Evolutionary conservation across 2,329 filamentous ascomycete species (phyloP).

Genomic region (Microcyclospora tardicrescens): DNA sequence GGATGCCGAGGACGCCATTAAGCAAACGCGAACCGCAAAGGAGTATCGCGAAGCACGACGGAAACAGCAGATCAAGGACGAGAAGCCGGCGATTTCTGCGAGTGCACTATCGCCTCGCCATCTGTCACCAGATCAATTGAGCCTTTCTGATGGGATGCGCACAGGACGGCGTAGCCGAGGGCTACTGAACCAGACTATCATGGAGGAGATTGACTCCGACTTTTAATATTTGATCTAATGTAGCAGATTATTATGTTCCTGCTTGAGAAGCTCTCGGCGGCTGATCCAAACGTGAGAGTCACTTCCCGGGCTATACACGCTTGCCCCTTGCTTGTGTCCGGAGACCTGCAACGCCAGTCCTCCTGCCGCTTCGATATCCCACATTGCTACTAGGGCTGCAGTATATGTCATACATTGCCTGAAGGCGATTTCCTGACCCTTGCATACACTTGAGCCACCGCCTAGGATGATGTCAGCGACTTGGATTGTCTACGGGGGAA

Average conservation of each 20-base stretch:
- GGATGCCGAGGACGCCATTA: slow-evolving; percentile 6
- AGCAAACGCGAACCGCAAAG: slow-evolving; percentile 14
- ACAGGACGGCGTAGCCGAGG: slow-evolving; percentile 33
- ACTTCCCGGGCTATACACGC: slow-evolving; percentile 37
- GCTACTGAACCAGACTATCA: slow-evolving; percentile 53
- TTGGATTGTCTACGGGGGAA: neutral
- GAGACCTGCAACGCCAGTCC: slow-evolving; percentile 40
- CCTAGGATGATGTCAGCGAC: slow-evolving; percentile 16
- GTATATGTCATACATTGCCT: slow-evolving; percentile 38
- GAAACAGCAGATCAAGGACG: slow-evolving; percentile 11
- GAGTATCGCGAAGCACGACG: slow-evolving; percentile 22
- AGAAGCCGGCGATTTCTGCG: slow-evolving; percentile 8
- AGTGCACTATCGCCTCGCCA: slow-evolving; percentile 6
- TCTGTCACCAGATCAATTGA: slow-evolving; percentile 4
- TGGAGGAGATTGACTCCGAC: slow-evolving; percentile 55
- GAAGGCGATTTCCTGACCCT: slow-evolving; percentile 39
- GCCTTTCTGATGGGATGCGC: slow-evolving; percentile 17
- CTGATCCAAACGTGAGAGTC: slow-evolving; percentile 44
- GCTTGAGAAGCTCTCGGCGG: slow-evolving; percentile 8
- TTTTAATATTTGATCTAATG: slow-evolving; percentile 18
- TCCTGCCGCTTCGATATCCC: slow-evolving; percentile 40
- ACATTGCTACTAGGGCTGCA: slow-evolving; percentile 41
- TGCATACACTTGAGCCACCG: slow-evolving; percentile 36
- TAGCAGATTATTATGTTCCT: too few relatives aligned
- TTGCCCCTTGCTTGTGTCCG: slow-evolving; percentile 33